These are phyloP conservation scores for Pugionium cornutum DNA, from an alignment of 345 rosid genomes.

Conservation along the genomic window DNA sequence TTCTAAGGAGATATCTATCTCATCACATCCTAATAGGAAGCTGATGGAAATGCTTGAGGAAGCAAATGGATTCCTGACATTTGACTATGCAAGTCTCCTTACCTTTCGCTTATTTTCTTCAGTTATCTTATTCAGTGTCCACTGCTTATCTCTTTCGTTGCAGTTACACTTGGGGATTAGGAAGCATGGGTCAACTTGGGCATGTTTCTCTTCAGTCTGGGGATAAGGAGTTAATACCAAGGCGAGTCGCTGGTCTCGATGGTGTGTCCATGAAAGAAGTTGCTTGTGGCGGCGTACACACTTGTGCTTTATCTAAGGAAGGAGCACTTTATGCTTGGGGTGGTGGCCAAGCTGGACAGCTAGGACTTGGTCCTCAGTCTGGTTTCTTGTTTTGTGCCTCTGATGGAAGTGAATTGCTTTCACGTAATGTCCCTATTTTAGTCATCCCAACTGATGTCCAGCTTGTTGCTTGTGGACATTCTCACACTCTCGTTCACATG, in stretches of 20 bases:
- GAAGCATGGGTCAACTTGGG: constrained; percentile 93
- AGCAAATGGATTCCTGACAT: constrained; percentile 52
- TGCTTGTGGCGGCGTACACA: constrained; percentile 93
- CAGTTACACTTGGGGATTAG: constrained; percentile 97
- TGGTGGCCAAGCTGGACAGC: constrained; percentile 85
- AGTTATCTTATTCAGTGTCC: constrained; percentile 34
- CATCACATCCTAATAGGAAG: constrained; percentile 39
- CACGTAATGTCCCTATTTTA: constrained; percentile 73
- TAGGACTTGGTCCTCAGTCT: constrained; percentile 86
- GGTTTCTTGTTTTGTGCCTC: constrained; percentile 67
- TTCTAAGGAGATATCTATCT: constrained; percentile 50
- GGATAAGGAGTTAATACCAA: constrained; percentile 87
- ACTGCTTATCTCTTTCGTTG: constrained; percentile 35
- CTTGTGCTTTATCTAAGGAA: constrained; percentile 71
- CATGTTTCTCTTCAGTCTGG: constrained; percentile 87
- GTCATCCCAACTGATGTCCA: constrained; percentile 66
- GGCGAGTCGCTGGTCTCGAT: constrained; percentile 87
- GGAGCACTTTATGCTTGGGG: constrained; percentile 99
- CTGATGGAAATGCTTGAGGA: constrained; percentile 62
- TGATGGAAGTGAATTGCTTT: constrained; percentile 55
- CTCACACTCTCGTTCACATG: constrained; percentile 72
- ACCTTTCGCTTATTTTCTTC: constrained; percentile 40
- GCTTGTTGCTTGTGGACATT: constrained; percentile 96
- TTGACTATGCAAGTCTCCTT: constrained; percentile 66
- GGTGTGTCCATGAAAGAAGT: constrained; percentile 62